phyloP scores from a whole-genome alignment of 1,284 basidiomycete genomes.

The Cystobasidiaceae sp. region DNA sequence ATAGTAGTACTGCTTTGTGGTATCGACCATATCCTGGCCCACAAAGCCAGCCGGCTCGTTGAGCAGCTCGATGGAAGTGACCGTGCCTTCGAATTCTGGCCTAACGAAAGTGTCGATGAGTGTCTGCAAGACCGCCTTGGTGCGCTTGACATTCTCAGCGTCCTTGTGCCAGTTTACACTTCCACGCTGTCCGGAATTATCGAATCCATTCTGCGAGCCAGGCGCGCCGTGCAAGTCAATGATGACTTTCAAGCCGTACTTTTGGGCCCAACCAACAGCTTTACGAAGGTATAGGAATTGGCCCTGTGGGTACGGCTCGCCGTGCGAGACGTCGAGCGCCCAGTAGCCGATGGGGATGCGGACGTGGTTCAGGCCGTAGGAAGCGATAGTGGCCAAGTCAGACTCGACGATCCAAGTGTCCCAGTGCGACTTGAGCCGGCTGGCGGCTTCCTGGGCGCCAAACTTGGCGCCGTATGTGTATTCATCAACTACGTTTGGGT shows the following conservation, averaged over 20 bases:
- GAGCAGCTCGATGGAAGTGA: slow-evolving; percentile 53
- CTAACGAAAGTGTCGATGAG: slow-evolving; percentile 46
- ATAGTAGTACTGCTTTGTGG: slow-evolving; percentile 62
- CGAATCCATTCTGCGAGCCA: slow-evolving; percentile 56
- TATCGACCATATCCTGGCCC: slow-evolving; percentile 18
- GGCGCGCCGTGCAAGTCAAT: slow-evolving; percentile 56
- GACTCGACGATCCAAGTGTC: slow-evolving; percentile 71
- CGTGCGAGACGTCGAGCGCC: slow-evolving; percentile 75
- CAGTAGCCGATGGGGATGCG: slow-evolving; percentile 85
- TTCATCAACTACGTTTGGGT: slow-evolving; percentile 25
- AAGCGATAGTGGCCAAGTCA: slow-evolving; percentile 67
- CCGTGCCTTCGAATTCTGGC: slow-evolving; percentile 56
- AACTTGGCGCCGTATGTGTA: slow-evolving; percentile 24
- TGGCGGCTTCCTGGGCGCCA: slow-evolving; percentile 8
- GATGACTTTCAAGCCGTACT: slow-evolving; percentile 72
- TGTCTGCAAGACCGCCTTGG: slow-evolving; percentile 61
- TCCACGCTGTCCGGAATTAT: slow-evolving; percentile 71
- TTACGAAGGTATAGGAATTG: slow-evolving; percentile 58
- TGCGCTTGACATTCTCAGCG: slow-evolving; percentile 62
- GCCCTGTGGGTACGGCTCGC: slow-evolving; percentile 79
- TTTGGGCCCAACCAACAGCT: slow-evolving; percentile 71
- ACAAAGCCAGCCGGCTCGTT: slow-evolving; percentile 73
- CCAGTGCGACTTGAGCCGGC: slow-evolving; percentile 62
- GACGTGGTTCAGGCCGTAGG: slow-evolving; percentile 74
- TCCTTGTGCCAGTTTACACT: slow-evolving; percentile 66